Base-by-base conservation (phyloP, 176 grass and related monocot genomes). In the Oryza glaberrima region DNA sequence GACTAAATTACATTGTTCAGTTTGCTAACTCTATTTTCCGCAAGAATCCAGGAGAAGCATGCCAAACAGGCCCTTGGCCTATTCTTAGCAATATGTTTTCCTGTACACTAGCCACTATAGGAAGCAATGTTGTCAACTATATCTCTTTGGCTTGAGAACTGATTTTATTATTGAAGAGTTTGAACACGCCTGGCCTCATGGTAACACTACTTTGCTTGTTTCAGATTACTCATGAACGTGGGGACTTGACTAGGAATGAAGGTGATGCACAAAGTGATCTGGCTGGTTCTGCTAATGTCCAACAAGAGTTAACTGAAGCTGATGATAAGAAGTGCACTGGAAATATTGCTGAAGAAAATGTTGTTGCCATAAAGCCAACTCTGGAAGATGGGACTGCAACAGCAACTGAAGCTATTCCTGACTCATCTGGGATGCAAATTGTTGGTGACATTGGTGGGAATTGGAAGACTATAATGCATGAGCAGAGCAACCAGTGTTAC, bases 391-490 rank as follows among this genome's bases (percentile, higher is more conserved):
- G 66, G 75, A 54, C 22, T 52, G 81, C 20, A 26, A 35, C 16
- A 22, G 64, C 76, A 70, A 60, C 11, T 43, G 81, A 92, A 76
- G 75, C 65, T 60, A 65, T 83, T 81, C 60, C 69, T 69, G 76
- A 86, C 90, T 76, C 85, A 61, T 84, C 91, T 76, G 80, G 85
- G 56, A 93, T 93, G 91, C 93, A 95, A 93, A 91, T 91, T 84
- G 61, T 98, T 82, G 87, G 93, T 85, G 95, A 93, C 45, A 12
- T 82, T 34, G 72, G 87, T 89, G 94, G 88, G 73, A 88, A 87
- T 86, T 99, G 97, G 97, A 99, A 96, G 85, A 77, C 85, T 75
- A 72, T 99, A 72, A 96, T 99, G 86, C 90, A 96, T 84, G 93
- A 80, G 76, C 88, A 94, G 78, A 96, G 90, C 65, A 99, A 85